Conservation (phyloP, 179 eudicot species). For the Patellifolia procumbens region DNA sequence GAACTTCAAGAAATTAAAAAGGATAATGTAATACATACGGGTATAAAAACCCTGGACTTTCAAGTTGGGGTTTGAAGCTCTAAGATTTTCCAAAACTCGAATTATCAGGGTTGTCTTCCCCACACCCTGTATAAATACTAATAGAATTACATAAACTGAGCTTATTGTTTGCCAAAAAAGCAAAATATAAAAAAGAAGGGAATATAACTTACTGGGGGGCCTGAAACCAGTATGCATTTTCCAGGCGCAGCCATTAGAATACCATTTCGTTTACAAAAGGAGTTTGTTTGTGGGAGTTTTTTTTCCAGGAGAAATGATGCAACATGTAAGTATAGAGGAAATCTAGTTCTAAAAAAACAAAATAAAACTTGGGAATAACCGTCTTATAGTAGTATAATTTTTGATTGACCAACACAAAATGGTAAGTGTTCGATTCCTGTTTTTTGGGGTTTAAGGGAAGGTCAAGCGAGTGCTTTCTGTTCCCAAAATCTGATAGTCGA, state of each 20-base stretch:
- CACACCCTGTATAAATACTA: conserved; percentile 53
- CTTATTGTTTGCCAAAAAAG: neutral
- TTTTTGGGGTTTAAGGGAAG: too few species aligned
- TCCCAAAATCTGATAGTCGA: too few species aligned
- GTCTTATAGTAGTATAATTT: too few species aligned
- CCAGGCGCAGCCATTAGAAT: conserved; percentile 26
- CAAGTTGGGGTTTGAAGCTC: conserved; percentile 57
- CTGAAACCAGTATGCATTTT: conserved; percentile 75
- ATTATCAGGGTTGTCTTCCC: conserved; percentile 76
- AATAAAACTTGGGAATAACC: too few species aligned
- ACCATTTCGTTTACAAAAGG: neutral
- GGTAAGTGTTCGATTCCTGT: too few species aligned
- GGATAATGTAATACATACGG: conserved; percentile 38
- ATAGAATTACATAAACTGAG: neutral
- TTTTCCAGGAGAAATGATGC: too few species aligned
- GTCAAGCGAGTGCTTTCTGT: too few species aligned
- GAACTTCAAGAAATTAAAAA: neutral
- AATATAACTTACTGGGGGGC: conserved; percentile 61
- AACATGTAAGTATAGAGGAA: too few species aligned
- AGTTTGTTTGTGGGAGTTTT: too few species aligned
- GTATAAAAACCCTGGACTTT: conserved; percentile 87
- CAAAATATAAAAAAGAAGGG: neutral
- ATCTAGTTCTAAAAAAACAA: too few species aligned
- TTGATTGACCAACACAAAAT: too few species aligned
- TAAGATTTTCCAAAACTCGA: conserved; percentile 57